A percentile compares a stretch with the other conserved stretches of the same genome.
phyloP scores from a whole-genome alignment of 495 filamentous ascomycete species.

The Stereocaulon alpinum region DNA sequence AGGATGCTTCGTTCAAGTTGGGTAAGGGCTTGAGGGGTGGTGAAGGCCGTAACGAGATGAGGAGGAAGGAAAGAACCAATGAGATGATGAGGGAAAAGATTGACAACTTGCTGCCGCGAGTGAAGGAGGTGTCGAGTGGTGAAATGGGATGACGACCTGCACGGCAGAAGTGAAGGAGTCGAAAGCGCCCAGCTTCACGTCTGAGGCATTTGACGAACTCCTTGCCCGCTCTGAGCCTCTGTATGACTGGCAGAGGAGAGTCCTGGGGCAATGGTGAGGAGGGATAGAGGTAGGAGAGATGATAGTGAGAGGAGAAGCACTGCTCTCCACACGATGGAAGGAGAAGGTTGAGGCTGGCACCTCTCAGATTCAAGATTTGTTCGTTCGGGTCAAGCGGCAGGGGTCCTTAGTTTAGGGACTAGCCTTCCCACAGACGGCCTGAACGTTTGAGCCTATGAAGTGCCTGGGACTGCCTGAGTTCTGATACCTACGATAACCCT shows the following conservation, averaged over 20 bases:
- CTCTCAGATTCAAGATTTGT: constrained; percentile 22
- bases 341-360: constrained; percentile 20
- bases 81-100: constrained; percentile 4
- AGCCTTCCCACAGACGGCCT: constrained; percentile 9
- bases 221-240: constrained; percentile 33
- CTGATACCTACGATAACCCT: constrained; percentile 11
- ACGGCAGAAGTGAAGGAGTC: constrained; percentile 24
- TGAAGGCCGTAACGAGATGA: background rate
- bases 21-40: constrained; percentile 1
- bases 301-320: constrained; percentile 46
- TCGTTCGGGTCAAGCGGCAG: constrained; percentile 8
- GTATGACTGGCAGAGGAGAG: constrained; percentile 32
- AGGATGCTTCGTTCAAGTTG: background rate
- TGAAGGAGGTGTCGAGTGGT: constrained; percentile 12
- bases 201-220: constrained; percentile 26
- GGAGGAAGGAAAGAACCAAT: background rate
- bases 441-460: constrained; percentile 19
- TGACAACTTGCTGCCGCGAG: constrained; percentile 12
- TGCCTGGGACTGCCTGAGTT: constrained; percentile 3
- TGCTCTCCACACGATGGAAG: constrained; percentile 35
- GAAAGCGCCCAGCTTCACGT: constrained; percentile 22
- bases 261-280: constrained; percentile 38
- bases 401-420: constrained; percentile 7
- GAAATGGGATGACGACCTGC: constrained; percentile 11
- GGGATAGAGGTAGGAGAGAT: constrained; percentile 39